Base-by-base conservation (phyloP, 805 yeast species). In the Ogataea neopini region DNA sequence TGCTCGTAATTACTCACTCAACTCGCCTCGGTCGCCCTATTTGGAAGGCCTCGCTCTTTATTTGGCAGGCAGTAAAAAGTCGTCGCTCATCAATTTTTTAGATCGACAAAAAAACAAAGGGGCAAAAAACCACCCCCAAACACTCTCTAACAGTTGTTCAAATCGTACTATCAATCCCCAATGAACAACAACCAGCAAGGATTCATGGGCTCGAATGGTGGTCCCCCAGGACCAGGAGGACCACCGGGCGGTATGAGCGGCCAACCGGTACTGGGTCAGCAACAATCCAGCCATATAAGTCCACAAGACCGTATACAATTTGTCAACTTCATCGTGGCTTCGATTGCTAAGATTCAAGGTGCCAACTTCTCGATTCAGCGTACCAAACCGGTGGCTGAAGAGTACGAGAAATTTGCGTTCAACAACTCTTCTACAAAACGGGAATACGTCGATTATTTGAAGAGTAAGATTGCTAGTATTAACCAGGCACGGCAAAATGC, bases 331-430 rank as follows among this genome's bases (percentile, higher is more conserved):
- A 59, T 67, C 13, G 59, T 67, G 18, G 54, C 60, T 1, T 57
- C 69, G 9, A 53, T 67, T n/a, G 62, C 66, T 32, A 63, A 64
- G 40, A 57, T 66, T 17, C 69, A 66, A 44, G 71, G 71, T 2
- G 50, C 58, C 17, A 55, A 44, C 29, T 66, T 65, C 25, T 56
- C 62, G 8, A 45, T 56, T 19, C 71, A 68, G 43, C 76, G 73
- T 54, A 68, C 78, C 56, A 76, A 74, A 56, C 66, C 73, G 3
- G 71, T 81, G 56, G 89, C 90, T 3, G 84, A 81, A 56, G 88
- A 84, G 58, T 84, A 83, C 55, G 94, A 86, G 61, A 78, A 81
- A 49, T 80, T 74, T 55, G 77, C 88, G 19, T 85, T 75, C 61
- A 73, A 75, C 47, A 80, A 80, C 47, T 73, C 88, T 10, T 72